Evolutionary conservation across 2,329 filamentous ascomycete genomes (phyloP).

Genomic region (Magnaporthiopsis incrustans): DNA sequence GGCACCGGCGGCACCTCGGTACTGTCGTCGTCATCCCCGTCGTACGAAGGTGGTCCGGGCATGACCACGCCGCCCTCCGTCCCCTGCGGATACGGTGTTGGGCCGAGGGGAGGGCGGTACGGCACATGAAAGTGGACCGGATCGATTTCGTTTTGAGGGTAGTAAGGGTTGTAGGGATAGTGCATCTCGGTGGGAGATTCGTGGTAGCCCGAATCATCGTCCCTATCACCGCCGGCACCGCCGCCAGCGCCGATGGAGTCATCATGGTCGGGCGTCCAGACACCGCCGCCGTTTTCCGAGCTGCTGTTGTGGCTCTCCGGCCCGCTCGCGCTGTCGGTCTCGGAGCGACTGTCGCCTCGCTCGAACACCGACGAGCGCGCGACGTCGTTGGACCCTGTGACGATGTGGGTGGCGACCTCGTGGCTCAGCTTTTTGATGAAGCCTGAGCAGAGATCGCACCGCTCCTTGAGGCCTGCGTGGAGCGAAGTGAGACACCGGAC

Average conservation of each 20-base stretch:
- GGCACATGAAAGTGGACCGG: slow-evolving; percentile 31
- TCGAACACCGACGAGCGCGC: slow-evolving; percentile 41
- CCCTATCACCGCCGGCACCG: slow-evolving; percentile 1
- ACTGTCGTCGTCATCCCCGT: slow-evolving; percentile 23
- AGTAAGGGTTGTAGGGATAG: slow-evolving; percentile 13
- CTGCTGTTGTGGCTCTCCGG: slow-evolving; percentile 27
- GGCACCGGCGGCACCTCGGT: slow-evolving; percentile 20
- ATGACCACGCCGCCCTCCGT: slow-evolving; percentile 14
- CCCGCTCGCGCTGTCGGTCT: slow-evolving; percentile 28
- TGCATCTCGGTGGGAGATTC: slow-evolving; percentile 19
- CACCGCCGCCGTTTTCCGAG: slow-evolving; percentile 12
- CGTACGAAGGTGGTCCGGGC: slow-evolving; percentile 14
- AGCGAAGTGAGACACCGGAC: slow-evolving; percentile 16
- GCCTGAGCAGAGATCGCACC: slow-evolving; percentile 28
- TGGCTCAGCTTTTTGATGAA: slow-evolving; percentile 36
- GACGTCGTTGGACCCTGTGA: slow-evolving; percentile 22
- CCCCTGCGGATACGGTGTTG: slow-evolving; percentile 16
- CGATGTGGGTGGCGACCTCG: slow-evolving; percentile 28
- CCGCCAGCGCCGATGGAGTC: neutral
- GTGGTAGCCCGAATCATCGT: slow-evolving; percentile 19
- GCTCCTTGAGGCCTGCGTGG: slow-evolving; percentile 25
- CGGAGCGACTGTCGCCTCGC: slow-evolving; percentile 35
- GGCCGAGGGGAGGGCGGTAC: slow-evolving; percentile 15
- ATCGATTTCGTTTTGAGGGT: slow-evolving; percentile 18
- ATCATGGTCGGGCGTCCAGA: neutral